A percentile compares a stretch with the other conserved stretches of the same genome.
Evolutionary conservation across 306 rosid genomes (phyloP).

Genomic region (Vigna angularis): DNA sequence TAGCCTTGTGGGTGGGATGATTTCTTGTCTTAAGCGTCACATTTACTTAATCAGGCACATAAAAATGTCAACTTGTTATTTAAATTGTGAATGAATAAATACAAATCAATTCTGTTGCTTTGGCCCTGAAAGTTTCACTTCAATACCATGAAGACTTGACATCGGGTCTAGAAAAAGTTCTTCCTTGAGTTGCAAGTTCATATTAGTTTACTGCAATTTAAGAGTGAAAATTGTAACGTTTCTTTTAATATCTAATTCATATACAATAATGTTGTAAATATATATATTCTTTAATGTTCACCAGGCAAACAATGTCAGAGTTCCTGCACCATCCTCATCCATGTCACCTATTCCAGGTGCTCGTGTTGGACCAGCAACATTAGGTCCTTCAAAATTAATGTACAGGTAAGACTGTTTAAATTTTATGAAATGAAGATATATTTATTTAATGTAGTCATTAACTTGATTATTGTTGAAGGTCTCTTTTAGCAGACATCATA

Average conservation of each 20-base stretch:
- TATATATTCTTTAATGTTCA: constrained; percentile 41
- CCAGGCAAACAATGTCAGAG: constrained; percentile 74
- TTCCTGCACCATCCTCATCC: constrained; percentile 67
- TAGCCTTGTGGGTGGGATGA: not conserved
- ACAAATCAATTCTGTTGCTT: not conserved
- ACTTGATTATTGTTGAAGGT: constrained; percentile 69
- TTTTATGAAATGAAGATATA: constrained; percentile 38
- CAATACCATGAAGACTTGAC: constrained; percentile 29
- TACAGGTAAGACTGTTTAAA: constrained; percentile 69
- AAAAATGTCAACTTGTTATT: constrained; percentile 27
- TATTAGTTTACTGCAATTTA: constrained; percentile 35
- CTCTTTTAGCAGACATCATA: constrained; percentile 96
- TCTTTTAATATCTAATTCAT: constrained; percentile 25
- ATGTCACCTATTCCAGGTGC: constrained; percentile 66
- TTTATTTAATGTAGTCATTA: constrained; percentile 40
- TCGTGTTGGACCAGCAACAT: constrained; percentile 69
- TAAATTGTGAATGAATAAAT: constrained; percentile 23
- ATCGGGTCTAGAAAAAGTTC: constrained; percentile 1
- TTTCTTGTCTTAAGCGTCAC: constrained; percentile 8
- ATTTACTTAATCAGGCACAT: constrained; percentile 8
- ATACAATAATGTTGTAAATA: not conserved
- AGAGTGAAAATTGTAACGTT: constrained; percentile 10
- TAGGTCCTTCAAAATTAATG: constrained; percentile 90
- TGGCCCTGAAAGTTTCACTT: constrained; percentile 21
- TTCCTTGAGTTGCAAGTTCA: constrained; percentile 18